phyloP scores from a whole-genome alignment of 202 grass and related monocot genomes.

The Setaria viridis region DNA sequence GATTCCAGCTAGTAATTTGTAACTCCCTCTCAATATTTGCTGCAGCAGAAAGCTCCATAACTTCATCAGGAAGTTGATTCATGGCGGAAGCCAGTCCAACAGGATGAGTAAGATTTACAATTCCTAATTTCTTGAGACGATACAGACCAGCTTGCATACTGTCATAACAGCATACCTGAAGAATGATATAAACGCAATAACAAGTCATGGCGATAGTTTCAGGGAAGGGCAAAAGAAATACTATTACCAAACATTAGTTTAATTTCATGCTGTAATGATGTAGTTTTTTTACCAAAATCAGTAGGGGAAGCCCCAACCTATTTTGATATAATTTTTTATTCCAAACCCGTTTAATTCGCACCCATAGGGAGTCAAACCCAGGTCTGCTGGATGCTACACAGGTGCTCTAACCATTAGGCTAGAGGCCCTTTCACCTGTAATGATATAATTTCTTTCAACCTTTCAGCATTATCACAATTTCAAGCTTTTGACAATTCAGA shows the following conservation, averaged over 20 bases:
- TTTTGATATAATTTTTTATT: no score
- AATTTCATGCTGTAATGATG: conserved; percentile 9
- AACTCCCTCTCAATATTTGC: conserved; percentile 92
- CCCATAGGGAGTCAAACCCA: no score
- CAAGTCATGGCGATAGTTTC: neutral
- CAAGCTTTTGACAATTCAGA: neutral
- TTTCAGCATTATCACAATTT: conserved; percentile 8
- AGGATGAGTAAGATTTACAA: conserved; percentile 75
- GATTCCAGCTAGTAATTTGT: conserved; percentile 94
- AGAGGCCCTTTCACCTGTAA: neutral
- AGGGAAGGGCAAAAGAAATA: conserved; percentile 16
- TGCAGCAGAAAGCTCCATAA: conserved; percentile 82
- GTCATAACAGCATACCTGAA: conserved; percentile 92
- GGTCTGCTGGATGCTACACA: no score
- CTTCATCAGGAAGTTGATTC: conserved; percentile 94
- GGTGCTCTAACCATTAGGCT: no score
- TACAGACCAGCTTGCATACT: conserved; percentile 95
- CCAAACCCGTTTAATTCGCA: no score
- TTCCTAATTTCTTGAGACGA: conserved; percentile 87
- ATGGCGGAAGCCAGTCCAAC: conserved; percentile 81
- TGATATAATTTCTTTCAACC: neutral
- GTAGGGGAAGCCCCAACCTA: no score
- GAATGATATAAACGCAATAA: conserved; percentile 19
- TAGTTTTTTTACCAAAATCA: neutral
- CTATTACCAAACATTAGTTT: conserved; percentile 2